Evolutionary conservation across 2,329 filamentous ascomycete species (phyloP).

Genomic region (Pseudopithomyces chartarum): DNA sequence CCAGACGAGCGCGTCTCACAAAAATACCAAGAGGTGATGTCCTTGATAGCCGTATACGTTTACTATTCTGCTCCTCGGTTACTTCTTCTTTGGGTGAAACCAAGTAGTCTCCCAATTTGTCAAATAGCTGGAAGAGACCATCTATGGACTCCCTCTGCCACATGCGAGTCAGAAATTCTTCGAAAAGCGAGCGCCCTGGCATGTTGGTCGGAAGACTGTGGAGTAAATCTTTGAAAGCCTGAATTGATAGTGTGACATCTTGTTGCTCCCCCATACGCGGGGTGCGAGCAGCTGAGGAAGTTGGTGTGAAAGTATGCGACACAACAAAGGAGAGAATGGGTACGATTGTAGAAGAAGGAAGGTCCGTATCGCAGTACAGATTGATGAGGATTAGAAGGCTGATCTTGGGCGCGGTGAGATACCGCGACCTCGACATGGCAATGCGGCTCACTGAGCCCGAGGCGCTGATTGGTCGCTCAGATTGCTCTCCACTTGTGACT

Average conservation of each 20-base stretch:
- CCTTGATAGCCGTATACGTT: conserved; percentile 66
- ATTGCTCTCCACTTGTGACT: neutral
- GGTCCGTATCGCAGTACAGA: conserved; percentile 74
- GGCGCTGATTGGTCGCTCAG: neutral
- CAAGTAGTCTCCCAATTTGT: conserved; percentile 62
- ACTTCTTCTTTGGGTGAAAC: conserved; percentile 48
- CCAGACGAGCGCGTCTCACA: conserved; percentile 74
- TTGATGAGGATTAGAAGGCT: conserved; percentile 79
- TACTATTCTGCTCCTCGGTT: conserved; percentile 27
- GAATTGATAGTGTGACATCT: conserved; percentile 37
- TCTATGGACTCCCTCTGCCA: conserved; percentile 87
- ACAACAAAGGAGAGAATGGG: conserved; percentile 80
- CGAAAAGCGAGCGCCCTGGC: conserved; percentile 84
- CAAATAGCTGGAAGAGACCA: conserved; percentile 78
- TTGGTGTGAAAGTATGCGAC: conserved; percentile 62
- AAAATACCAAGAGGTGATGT: conserved; percentile 83
- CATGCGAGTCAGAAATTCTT: conserved; percentile 77
- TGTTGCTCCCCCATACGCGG: conserved; percentile 36
- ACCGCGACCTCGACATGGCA: conserved; percentile 69
- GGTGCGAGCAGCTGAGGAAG: conserved; percentile 26
- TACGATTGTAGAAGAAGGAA: conserved; percentile 73
- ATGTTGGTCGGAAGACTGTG: conserved; percentile 56
- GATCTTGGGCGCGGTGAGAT: conserved; percentile 87
- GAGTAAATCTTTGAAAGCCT: conserved; percentile 55
- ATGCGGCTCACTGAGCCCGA: neutral